Percentiles rank a stretch among this genome's conserved stretches.
phyloP scores from a whole-genome alignment of 2,329 filamentous ascomycete genomes.

The Gremmenia infestans region DNA sequence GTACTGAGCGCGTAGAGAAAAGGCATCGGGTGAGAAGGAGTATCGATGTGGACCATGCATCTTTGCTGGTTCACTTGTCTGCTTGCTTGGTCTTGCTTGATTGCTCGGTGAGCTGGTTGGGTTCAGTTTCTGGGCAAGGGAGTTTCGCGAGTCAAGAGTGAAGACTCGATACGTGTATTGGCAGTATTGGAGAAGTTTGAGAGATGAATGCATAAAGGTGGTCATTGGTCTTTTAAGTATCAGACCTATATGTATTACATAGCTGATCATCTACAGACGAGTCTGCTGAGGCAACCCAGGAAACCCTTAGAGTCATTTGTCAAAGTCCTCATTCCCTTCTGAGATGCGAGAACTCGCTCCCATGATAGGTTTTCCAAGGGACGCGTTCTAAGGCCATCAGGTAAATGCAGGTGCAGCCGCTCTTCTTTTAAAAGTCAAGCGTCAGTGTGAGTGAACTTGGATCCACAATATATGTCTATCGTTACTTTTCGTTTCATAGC shows the following conservation, averaged over 20 bases:
- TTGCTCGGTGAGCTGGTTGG: background rate
- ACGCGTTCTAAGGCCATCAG: background rate
- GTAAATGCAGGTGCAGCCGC: background rate
- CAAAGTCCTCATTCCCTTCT: background rate
- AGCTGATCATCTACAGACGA: background rate
- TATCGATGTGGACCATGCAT: background rate
- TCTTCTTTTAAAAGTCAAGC: too few species aligned
- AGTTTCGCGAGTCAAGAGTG: background rate
- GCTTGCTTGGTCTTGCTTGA: background rate
- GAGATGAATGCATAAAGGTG: background rate
- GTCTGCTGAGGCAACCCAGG: background rate
- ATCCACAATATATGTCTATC: background rate
- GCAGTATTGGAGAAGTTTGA: background rate
- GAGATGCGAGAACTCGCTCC: background rate
- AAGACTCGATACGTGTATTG: background rate
- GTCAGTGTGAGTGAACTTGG: background rate
- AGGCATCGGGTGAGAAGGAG: background rate
- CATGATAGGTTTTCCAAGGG: background rate
- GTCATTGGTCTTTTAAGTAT: slow-evolving; percentile 1
- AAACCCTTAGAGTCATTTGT: background rate
- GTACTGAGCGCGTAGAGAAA: background rate
- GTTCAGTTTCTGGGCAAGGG: too few species aligned
- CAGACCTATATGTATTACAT: background rate
- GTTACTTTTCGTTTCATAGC: background rate
- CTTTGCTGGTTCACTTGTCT: background rate